Conservation (phyloP, 2,329 filamentous ascomycete species). For the Alternaria atra region DNA sequence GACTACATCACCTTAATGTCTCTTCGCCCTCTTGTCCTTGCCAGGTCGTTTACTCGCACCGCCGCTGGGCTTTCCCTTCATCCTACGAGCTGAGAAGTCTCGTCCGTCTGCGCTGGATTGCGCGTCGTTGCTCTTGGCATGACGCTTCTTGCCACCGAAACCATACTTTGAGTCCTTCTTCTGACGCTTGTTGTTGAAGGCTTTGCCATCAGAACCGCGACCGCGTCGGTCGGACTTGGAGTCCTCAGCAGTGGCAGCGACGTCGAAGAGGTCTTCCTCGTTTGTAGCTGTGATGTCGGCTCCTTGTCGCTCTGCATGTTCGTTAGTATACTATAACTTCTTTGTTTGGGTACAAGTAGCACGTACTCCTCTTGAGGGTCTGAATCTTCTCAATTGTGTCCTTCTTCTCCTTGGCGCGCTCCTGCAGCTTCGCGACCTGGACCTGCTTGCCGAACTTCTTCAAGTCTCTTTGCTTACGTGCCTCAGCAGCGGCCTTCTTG, state of each 20-base stretch:
- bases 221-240: slow-evolving; percentile 56
- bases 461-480: slow-evolving; percentile 88
- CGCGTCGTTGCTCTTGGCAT: slow-evolving; percentile 90
- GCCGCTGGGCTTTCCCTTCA: slow-evolving; percentile 69
- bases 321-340: slow-evolving; percentile 27
- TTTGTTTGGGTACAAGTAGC: background rate
- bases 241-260: slow-evolving; percentile 69
- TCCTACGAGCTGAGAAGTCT: slow-evolving; percentile 82
- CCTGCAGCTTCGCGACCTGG: slow-evolving; percentile 93
- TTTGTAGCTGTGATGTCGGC: slow-evolving; percentile 70
- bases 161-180: slow-evolving; percentile 97
- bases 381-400: slow-evolving; percentile 97
- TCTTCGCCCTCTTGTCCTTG: slow-evolving; percentile 48
- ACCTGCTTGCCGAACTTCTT: slow-evolving; percentile 99
- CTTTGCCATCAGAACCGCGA: slow-evolving; percentile 38
- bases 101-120: slow-evolving; percentile 80
- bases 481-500: slow-evolving; percentile 92
- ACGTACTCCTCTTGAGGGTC: slow-evolving; percentile 91
- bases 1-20: slow-evolving; percentile 24
- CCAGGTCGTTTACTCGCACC: slow-evolving; percentile 44
- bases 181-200: slow-evolving; percentile 75
- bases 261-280: slow-evolving; percentile 90
- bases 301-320: slow-evolving; percentile 80
- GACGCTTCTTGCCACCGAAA: slow-evolving; percentile 94
- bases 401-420: slow-evolving; percentile 89